Evolutionary conservation across 805 yeast genomes (phyloP).

Genomic region (Yarrowia sp.): DNA sequence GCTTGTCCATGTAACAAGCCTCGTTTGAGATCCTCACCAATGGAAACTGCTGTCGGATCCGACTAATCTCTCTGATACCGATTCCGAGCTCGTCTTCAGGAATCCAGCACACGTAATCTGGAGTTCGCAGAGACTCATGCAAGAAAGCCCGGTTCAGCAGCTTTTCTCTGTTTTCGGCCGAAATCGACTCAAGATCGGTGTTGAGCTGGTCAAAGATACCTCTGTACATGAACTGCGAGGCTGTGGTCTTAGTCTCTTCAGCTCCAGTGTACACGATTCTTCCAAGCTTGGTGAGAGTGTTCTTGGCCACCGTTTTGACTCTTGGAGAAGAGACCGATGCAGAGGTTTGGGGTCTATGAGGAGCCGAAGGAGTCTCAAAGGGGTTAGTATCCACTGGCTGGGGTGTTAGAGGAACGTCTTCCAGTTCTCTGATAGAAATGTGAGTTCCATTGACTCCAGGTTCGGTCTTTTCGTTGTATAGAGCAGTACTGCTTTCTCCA

Average conservation of each 20-base stretch:
- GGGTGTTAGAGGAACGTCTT: slow-evolving; percentile 15
- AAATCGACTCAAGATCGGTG: slow-evolving; percentile 45
- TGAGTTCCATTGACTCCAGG: slow-evolving; percentile 8
- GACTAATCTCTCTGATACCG: slow-evolving; percentile 49
- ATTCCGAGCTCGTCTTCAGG: slow-evolving; percentile 54
- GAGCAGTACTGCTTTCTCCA: not conserved
- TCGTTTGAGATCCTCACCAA: slow-evolving; percentile 46
- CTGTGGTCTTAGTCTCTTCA: slow-evolving; percentile 15
- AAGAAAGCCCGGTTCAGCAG: slow-evolving; percentile 46
- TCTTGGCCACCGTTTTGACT: slow-evolving; percentile 3
- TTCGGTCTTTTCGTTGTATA: not conserved
- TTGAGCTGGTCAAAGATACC: slow-evolving; percentile 46
- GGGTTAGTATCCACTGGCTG: not conserved
- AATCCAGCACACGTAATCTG: slow-evolving; percentile 54
- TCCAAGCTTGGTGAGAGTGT: slow-evolving; percentile 24
- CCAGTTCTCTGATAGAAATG: slow-evolving; percentile 13
- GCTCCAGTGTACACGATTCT: slow-evolving; percentile 22
- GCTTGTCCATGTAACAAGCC: slow-evolving; percentile 46
- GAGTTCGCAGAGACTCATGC: slow-evolving; percentile 48
- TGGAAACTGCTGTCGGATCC: slow-evolving; percentile 45
- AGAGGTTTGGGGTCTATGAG: not conserved
- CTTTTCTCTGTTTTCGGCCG: slow-evolving; percentile 45
- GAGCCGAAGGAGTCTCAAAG: slow-evolving; percentile 6
- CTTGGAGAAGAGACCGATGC: slow-evolving; percentile 8
- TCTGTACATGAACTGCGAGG: slow-evolving; percentile 40